Percentiles rank a stretch among this genome's conserved stretches.
These are phyloP conservation scores for Penicillium cataractarum DNA, from an alignment of 495 filamentous ascomycete genomes.

Conservation along the genomic window DNA sequence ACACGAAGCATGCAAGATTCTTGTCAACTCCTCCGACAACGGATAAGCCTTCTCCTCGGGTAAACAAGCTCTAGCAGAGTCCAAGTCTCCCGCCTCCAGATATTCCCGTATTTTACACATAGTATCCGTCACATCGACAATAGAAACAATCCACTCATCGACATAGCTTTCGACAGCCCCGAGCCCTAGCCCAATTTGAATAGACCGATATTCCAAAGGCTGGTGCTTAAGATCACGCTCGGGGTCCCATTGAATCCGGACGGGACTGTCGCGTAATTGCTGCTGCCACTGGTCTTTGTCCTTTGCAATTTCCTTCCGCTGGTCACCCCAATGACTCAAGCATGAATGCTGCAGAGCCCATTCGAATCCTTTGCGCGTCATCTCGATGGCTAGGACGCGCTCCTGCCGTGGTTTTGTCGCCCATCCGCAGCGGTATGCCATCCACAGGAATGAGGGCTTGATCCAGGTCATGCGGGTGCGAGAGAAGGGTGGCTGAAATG, in stretches of 20 bases:
- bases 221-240: not conserved
- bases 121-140: not conserved
- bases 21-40: not conserved
- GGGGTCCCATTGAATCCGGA: not conserved
- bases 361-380: not conserved
- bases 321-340: not conserved
- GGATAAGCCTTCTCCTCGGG: not conserved
- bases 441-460: slow-evolving; percentile 67
- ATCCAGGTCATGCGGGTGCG: slow-evolving; percentile 67
- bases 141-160: not conserved
- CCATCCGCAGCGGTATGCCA: slow-evolving; percentile 64
- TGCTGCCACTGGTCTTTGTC: not conserved
- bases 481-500: slow-evolving; percentile 54
- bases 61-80: not conserved
- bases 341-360: not conserved
- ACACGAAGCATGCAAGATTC: not conserved
- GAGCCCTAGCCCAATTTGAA: not conserved
- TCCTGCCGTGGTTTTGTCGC: slow-evolving; percentile 52
- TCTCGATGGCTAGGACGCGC: slow-evolving; percentile 17
- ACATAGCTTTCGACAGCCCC: not conserved
- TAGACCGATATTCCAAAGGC: not conserved
- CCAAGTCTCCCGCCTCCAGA: not conserved
- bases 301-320: not conserved
- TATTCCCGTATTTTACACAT: not conserved
- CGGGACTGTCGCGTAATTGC: not conserved